Base-by-base conservation (phyloP, 495 filamentous ascomycete genomes). In the Paragyromitra xinjiangensis region DNA sequence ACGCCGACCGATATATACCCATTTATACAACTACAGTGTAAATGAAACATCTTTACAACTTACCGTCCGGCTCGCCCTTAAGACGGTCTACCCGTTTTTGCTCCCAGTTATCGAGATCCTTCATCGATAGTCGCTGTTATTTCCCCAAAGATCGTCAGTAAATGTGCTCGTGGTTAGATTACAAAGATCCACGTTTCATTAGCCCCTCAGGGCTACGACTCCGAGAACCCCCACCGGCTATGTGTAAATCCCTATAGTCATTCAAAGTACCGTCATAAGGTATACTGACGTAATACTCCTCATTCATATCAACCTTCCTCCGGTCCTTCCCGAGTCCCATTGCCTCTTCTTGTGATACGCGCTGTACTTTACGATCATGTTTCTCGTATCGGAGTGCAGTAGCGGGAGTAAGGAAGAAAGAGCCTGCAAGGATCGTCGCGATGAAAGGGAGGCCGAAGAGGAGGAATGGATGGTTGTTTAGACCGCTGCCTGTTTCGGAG, bases 361-460 rank as follows among this genome's bases (percentile, higher is more conserved):
- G 90, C 81, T 92, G 87, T 48, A 95, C 91, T 84, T 92, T 94
- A 73, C 92, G 87, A 82, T 99, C 96, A 80, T 98, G 90, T 45
- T 91, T 89, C 85, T 98, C 95, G 84, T 98, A 99, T 50, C 96
- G 88, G 40, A 99, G 85, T 5, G 95, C 96, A 6, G 95, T 93
- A 1, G 94, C 95, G 1, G 96, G 95, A 0, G 95, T 97, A 14
- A 99, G 88, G 74, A 94, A 91, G 84, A 99, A 99, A 7, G 93
- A 96, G 0, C 93, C 95, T 3, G 91, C 94, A n/a, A 99, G 90
- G 79, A 99, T 97, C 45, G 95, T 90, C 55, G 87, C 85, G 81
- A 98, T 88, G 85, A 99, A 99, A 14, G 95, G 95, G n/a, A 98
- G 86, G 6, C 95, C 95, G 83, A 99, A 99, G 65, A 98, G 88